Evolutionary conservation across 805 yeast species (phyloP), one percentile per base, ranked within the genome.

Genomic region (Groenewaldozyma tartarivorans): DNA sequence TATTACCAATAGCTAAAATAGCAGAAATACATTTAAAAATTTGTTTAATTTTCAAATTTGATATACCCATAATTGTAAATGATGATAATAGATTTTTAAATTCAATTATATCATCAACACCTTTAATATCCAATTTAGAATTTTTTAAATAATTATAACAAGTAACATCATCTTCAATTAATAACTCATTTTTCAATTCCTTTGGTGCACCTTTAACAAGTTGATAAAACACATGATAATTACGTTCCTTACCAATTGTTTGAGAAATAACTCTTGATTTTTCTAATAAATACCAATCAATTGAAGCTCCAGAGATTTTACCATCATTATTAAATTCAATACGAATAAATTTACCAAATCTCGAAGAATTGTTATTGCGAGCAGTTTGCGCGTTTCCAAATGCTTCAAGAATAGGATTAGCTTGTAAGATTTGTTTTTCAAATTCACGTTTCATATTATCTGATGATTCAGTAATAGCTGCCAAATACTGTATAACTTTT

Each of bases 301-400:
- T 86, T 49, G 83, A 80, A 7, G 97, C 97, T 9, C 96, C 96
- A 17, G 74, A 68, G 35, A 92, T 80, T 44, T 71, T 71, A 2
- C 85, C 85, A 7, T 69, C 58, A 3, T 64, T 53, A 42, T 73
- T 70, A 51, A 90, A 84, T 56, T 79, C 86, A 44, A 92, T 83
- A 54, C 87, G 81, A 48, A 92, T 84, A 55, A 92, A 92, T 63
- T 92, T 92, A 30, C 99, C 99, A 59, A 92, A 92, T 55, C 99
- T 75, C 4, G 97, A 90, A 3, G 96, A 87, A 61, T 92, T 92
- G 59, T 88, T 79, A 58, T 92, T 92, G 53, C 92, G 75, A 13
- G 86, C 84, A 0, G 99, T 92, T 55, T 90, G 95, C 1, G 99
- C 90, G 60, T 92, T 92, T 51, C 99, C 99, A 61, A 92, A 92